Evolutionary conservation across 2,329 filamentous ascomycete genomes (phyloP).

Genomic region (Magnaporthales sp.): DNA sequence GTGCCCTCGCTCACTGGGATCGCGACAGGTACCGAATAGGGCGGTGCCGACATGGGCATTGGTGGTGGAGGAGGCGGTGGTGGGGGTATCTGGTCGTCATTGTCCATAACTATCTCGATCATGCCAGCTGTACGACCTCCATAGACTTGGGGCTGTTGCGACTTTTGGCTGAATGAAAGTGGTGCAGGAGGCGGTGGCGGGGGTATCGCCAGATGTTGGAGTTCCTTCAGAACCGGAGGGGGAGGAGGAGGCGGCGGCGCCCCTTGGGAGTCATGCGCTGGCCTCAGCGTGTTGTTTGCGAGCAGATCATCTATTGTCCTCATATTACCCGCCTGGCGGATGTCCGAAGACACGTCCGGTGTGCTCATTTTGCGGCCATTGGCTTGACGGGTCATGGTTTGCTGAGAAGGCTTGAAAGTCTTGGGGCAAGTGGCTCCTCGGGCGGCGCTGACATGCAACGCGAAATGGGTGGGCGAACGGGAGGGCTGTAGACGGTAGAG

Average conservation of each 20-base stretch:
- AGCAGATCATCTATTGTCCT: conserved; percentile 40
- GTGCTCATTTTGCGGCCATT: conserved; percentile 28
- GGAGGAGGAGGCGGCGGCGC: conserved; percentile 44
- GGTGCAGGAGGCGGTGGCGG: conserved; percentile 55
- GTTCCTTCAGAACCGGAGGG: conserved; percentile 50
- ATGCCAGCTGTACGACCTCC: conserved; percentile 41
- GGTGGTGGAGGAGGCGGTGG: conserved; percentile 7
- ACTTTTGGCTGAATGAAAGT: conserved; percentile 33
- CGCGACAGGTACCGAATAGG: conserved; percentile 14
- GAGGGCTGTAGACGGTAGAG: conserved; percentile 52
- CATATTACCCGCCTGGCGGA: conserved; percentile 29
- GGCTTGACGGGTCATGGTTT: conserved; percentile 17
- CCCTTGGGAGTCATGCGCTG: conserved; percentile 38
- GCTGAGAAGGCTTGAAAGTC: not conserved
- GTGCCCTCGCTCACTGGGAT: conserved; percentile 27
- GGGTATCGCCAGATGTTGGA: conserved; percentile 52
- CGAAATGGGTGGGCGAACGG: conserved; percentile 36
- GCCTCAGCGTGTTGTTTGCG: conserved; percentile 25
- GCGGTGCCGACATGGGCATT: conserved; percentile 15
- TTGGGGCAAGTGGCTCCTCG: conserved; percentile 29
- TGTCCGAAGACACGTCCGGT: conserved; percentile 8
- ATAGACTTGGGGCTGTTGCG: conserved; percentile 27
- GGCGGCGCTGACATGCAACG: conserved; percentile 56
- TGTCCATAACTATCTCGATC: conserved; percentile 59
- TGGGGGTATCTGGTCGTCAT: conserved; percentile 33